These are phyloP conservation scores for Candida mattraensis DNA, from an alignment of 805 yeast species.

Conservation along the genomic window DNA sequence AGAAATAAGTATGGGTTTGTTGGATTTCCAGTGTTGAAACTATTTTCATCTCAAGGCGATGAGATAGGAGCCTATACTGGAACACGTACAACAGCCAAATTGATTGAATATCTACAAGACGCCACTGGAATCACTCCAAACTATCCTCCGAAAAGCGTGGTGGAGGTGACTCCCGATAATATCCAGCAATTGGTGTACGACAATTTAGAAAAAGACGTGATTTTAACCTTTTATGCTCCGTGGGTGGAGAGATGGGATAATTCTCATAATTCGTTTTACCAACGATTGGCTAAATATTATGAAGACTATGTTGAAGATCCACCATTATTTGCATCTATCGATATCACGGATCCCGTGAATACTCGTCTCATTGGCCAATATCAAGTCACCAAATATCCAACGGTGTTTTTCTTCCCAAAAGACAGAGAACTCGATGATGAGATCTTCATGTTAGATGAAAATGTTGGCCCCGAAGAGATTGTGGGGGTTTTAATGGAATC, in stretches of 20 bases:
- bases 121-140: constrained; percentile 36
- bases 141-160: constrained; percentile 27
- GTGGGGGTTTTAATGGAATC: constrained; percentile 31
- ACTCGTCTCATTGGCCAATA: constrained; percentile 29
- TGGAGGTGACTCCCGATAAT: constrained; percentile 16
- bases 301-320: constrained; percentile 21
- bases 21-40: constrained; percentile 50
- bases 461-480: constrained; percentile 29
- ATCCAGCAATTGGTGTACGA: constrained; percentile 17
- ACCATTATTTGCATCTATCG: constrained; percentile 33
- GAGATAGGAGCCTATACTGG: constrained; percentile 39
- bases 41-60: constrained; percentile 44
- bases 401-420: constrained; percentile 28
- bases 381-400: constrained; percentile 33
- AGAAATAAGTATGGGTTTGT: constrained; percentile 39
- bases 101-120: constrained; percentile 33
- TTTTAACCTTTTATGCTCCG: constrained; percentile 38
- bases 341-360: constrained; percentile 30
- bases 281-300: constrained; percentile 30
- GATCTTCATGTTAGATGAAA: constrained; percentile 18
- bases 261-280: constrained; percentile 32
- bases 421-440: constrained; percentile 16
- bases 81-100: constrained; percentile 32
- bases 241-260: constrained; percentile 37
- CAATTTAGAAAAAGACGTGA: constrained; percentile 18